Percentiles rank a stretch among this genome's conserved stretches.
Evolutionary conservation across 306 rosid species (phyloP).

Genomic region (Glycine tomentella): DNA sequence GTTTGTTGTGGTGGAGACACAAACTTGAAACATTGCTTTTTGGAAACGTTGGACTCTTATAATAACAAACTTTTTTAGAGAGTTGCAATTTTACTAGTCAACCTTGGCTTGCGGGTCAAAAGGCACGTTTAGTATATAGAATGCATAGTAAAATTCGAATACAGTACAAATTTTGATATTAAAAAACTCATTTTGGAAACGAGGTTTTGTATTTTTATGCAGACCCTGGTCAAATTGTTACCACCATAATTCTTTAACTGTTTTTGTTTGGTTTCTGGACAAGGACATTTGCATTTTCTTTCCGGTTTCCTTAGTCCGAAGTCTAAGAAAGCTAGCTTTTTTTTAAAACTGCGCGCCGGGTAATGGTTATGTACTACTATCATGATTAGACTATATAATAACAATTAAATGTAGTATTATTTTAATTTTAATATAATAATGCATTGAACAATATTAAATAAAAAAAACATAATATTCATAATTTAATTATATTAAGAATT

Average conservation of each 20-base stretch:
- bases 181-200: no score
- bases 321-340: neutral
- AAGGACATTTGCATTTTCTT: neutral
- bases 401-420: no score
- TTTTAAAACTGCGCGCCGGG: neutral
- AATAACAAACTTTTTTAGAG: neutral
- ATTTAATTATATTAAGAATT: neutral
- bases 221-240: neutral
- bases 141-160: neutral
- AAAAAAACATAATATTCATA: no score
- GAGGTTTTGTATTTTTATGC: neutral
- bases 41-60: neutral
- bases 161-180: neutral
- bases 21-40: neutral
- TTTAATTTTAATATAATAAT: no score
- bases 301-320: neutral
- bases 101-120: slow-evolving; percentile 30
- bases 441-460: no score
- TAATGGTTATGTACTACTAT: neutral
- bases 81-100: slow-evolving; percentile 28
- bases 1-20: neutral
- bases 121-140: slow-evolving; percentile 11
- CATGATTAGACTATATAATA: neutral
- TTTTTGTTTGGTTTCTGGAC: neutral
- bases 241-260: neutral